phyloP scores from a whole-genome alignment of 306 rosid genomes.

The Castanea sativa region DNA sequence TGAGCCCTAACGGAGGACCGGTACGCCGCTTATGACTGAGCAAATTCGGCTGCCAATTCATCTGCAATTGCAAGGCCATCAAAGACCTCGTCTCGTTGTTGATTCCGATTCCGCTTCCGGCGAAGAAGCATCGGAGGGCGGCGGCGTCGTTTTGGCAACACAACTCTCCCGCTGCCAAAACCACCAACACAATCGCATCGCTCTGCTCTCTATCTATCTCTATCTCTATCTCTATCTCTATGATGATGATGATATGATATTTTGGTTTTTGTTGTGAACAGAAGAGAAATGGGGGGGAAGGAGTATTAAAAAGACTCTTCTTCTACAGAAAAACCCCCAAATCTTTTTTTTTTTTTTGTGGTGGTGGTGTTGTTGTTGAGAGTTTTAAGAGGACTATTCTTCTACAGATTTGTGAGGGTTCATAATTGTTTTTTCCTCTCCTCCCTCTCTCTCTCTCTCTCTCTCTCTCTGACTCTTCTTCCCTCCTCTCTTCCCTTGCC shows the following conservation, averaged over 20 bases:
- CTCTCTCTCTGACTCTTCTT: background rate
- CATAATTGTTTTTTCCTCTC: background rate
- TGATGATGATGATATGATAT: too few relatives aligned
- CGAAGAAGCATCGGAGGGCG: conserved; percentile 70
- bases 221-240: too few relatives aligned
- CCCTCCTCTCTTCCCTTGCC: background rate
- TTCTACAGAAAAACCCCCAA: too few relatives aligned
- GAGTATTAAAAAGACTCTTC: too few relatives aligned
- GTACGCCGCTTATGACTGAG: conserved; percentile 76
- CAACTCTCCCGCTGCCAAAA: too few relatives aligned
- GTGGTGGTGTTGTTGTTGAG: too few relatives aligned
- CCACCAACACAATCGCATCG: conserved; percentile 62
- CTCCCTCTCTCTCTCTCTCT: background rate
- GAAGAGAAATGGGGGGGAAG: too few relatives aligned
- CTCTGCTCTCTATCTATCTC: conserved; percentile 15
- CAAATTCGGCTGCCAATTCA: conserved; percentile 96
- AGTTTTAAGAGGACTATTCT: background rate
- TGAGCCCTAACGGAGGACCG: conserved; percentile 84
- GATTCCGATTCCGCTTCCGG: conserved; percentile 17
- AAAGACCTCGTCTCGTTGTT: conserved; percentile 26
- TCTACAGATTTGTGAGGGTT: conserved; percentile 7
- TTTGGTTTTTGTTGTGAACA: too few relatives aligned
- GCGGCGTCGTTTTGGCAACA: conserved; percentile 21
- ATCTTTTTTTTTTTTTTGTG: too few relatives aligned
- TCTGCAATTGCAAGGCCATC: conserved; percentile 92